Evolutionary conservation across 805 yeast genomes (phyloP).

Genomic region (Ogataea chonburiensis): DNA sequence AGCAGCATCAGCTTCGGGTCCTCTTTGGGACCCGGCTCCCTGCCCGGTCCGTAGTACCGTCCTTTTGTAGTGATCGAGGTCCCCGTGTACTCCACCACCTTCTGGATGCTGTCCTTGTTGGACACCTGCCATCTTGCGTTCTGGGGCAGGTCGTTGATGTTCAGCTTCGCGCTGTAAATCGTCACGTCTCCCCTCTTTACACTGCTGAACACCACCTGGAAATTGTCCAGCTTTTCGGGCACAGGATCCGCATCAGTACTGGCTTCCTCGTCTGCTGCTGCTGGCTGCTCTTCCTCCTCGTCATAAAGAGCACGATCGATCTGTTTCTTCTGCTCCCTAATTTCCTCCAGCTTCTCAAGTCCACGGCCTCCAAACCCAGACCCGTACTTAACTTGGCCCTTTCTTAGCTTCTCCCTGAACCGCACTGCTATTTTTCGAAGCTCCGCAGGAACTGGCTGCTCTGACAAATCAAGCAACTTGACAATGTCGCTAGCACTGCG

Average conservation of each 20-base stretch:
- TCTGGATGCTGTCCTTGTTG: slow-evolving; percentile 58
- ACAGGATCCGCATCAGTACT: slow-evolving; percentile 10
- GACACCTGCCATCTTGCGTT: slow-evolving; percentile 76
- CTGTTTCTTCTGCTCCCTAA: slow-evolving; percentile 49
- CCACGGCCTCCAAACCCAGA: slow-evolving; percentile 96
- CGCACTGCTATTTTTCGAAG: slow-evolving; percentile 48
- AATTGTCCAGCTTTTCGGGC: slow-evolving; percentile 36
- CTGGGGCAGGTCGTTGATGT: slow-evolving; percentile 84
- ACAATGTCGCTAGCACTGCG: slow-evolving; percentile 67
- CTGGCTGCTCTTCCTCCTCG: slow-evolving; percentile 28
- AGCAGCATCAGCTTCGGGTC: slow-evolving; percentile 76
- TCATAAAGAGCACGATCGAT: slow-evolving; percentile 51
- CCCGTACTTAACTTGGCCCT: slow-evolving; percentile 60
- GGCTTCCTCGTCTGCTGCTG: slow-evolving; percentile 28
- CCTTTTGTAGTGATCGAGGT: slow-evolving; percentile 85
- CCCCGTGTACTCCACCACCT: slow-evolving; percentile 67
- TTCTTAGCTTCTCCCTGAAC: slow-evolving; percentile 60
- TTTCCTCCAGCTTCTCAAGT: slow-evolving; percentile 68
- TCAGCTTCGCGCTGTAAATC: slow-evolving; percentile 63
- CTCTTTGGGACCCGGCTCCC: slow-evolving; percentile 50
- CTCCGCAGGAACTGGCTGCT: slow-evolving; percentile 51
- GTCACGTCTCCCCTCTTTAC: slow-evolving; percentile 43
- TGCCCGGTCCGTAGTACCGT: slow-evolving; percentile 63
- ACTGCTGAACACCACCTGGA: slow-evolving; percentile 45
- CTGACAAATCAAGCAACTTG: slow-evolving; percentile 61